These are phyloP conservation scores for Calonectria crousiana DNA, from an alignment of 2,329 filamentous ascomycete species.

Conservation along the genomic window DNA sequence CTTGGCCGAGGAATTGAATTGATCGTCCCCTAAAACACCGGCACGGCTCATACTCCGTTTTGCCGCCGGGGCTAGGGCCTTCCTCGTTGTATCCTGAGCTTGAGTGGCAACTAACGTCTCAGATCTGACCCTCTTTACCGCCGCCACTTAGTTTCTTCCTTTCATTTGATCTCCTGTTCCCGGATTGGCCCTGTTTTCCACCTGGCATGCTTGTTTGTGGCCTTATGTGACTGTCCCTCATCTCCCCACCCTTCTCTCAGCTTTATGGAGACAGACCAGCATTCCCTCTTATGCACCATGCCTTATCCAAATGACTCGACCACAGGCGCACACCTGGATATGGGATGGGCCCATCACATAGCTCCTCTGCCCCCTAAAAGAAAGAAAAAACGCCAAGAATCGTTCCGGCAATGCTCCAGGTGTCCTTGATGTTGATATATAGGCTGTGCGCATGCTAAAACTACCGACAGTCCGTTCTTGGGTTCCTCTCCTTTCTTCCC, in stretches of 20 bases:
- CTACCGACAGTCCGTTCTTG: background rate
- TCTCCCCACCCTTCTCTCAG: background rate
- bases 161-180: background rate
- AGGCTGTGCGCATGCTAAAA: background rate
- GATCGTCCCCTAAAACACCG: constrained; percentile 4
- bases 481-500: background rate
- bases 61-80: background rate
- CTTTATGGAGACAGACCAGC: background rate
- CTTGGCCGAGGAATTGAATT: background rate
- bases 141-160: background rate
- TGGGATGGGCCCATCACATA: background rate
- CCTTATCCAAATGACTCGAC: constrained; percentile 6
- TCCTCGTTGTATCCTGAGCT: background rate
- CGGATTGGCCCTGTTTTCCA: background rate
- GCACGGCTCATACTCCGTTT: background rate
- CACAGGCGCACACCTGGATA: constrained; percentile 20
- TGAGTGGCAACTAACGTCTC: background rate
- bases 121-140: background rate
- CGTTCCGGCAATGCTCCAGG: background rate
- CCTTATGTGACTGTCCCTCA: background rate
- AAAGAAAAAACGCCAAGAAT: background rate
- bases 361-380: background rate
- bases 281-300: background rate
- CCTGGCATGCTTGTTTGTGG: background rate
- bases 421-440: background rate